Conservation (phyloP, 257 asterid genomes). For the Forsythia viridissima region DNA sequence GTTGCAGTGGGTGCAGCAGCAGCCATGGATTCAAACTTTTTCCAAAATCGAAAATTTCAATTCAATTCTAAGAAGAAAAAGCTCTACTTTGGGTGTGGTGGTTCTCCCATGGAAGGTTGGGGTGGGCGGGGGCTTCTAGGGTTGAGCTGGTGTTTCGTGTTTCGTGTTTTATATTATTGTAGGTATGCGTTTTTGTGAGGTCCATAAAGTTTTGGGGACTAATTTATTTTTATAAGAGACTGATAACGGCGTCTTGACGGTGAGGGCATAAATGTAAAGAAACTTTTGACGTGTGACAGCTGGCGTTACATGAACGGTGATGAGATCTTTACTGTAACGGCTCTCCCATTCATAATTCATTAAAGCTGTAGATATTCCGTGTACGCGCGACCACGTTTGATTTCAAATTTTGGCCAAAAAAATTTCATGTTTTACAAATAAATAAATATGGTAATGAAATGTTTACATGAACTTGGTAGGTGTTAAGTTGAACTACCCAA, state of each 20-base stretch:
- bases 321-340: conserved; percentile 18
- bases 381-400: neutral
- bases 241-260: conserved; percentile 28
- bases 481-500: too few species aligned
- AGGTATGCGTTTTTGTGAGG: conserved; percentile 17
- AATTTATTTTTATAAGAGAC: neutral
- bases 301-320: conserved; percentile 21
- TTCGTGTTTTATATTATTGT: neutral
- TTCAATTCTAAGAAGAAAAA: neutral
- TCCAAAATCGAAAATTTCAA: neutral
- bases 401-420: neutral
- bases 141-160: conserved; percentile 15
- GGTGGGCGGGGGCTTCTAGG: conserved; percentile 17
- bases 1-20: conserved; percentile 20
- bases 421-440: too few species aligned
- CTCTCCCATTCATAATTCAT: neutral
- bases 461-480: too few species aligned
- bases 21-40: conserved; percentile 33
- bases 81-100: conserved; percentile 17
- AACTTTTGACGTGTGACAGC: conserved; percentile 24
- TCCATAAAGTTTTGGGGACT: conserved; percentile 11
- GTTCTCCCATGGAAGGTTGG: conserved; percentile 12
- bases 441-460: too few species aligned
- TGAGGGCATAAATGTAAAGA: neutral
- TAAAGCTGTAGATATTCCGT: neutral